phyloP scores from a whole-genome alignment of 1,284 basidiomycete species.

The Volvariella surrecta region DNA sequence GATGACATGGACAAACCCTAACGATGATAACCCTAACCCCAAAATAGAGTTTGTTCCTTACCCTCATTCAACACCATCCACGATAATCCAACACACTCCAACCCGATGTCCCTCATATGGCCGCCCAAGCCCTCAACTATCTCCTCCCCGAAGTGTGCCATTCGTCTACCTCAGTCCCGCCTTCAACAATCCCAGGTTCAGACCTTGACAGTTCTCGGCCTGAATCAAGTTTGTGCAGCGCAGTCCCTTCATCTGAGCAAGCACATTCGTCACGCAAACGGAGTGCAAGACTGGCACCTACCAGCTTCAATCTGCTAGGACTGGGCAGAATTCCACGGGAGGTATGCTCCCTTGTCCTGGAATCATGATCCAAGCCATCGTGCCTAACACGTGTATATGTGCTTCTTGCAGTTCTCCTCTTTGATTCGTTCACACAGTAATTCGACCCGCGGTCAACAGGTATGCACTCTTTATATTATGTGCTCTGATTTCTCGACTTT shows the following conservation, averaged over 20 bases:
- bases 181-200: not conserved
- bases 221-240: not conserved
- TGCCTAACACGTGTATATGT: conserved; percentile 36
- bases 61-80: no score
- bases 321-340: conserved; percentile 19
- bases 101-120: no score
- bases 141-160: no score
- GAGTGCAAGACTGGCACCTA: conserved; percentile 1
- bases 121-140: no score
- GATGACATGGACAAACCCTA: no score
- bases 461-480: not conserved
- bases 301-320: conserved; percentile 21
- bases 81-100: no score
- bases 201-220: not conserved
- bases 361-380: conserved; percentile 12
- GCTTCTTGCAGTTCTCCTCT: conserved; percentile 23
- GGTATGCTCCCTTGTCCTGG: conserved; percentile 19
- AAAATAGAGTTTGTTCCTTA: no score
- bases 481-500: no score
- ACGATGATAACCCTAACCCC: no score
- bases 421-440: conserved; percentile 29
- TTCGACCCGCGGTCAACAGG: conserved; percentile 12
- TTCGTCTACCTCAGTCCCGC: no score
- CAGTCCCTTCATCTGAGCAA: not conserved
- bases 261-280: not conserved